These are phyloP conservation scores for Neoboletus brunneissimus DNA, from an alignment of 768 basidiomycete genomes.

Conservation along the genomic window DNA sequence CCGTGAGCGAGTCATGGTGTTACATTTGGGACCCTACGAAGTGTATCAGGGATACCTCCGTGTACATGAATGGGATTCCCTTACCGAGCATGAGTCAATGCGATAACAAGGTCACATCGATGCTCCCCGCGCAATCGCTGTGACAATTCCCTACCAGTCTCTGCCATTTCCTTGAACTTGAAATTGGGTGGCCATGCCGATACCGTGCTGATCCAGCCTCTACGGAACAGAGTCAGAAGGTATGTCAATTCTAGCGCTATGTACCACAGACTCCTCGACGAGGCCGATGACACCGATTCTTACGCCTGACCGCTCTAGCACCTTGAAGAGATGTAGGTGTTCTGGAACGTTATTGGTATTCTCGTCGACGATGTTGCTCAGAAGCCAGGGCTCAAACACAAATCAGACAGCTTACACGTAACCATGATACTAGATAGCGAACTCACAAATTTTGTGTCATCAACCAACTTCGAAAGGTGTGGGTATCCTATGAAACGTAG, in stretches of 20 bases:
- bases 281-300: conserved; percentile 82
- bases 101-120: conserved; percentile 79
- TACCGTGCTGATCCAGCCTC: conserved; percentile 88
- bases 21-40: conserved; percentile 32
- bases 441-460: conserved; percentile 73
- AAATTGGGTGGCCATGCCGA: conserved; percentile 84
- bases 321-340: conserved; percentile 54
- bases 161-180: conserved; percentile 69
- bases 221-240: conserved; percentile 27
- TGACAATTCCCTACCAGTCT: conserved; percentile 72
- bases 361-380: conserved; percentile 82
- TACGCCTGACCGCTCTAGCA: conserved; percentile 68
- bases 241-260: background rate
- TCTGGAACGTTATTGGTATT: conserved; percentile 62
- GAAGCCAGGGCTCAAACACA: conserved; percentile 70
- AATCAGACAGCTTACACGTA: background rate
- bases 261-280: conserved; percentile 66
- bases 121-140: conserved; percentile 65
- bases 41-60: conserved; percentile 1
- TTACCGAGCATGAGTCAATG: conserved; percentile 79
- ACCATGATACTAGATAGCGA: background rate
- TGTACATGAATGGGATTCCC: conserved; percentile 4
- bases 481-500: conserved; percentile 48
- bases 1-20: background rate
- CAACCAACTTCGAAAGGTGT: conserved; percentile 62